Evolutionary conservation across 140 eudicot genomes (phyloP).

Genomic region (Oenanthe javanica): DNA sequence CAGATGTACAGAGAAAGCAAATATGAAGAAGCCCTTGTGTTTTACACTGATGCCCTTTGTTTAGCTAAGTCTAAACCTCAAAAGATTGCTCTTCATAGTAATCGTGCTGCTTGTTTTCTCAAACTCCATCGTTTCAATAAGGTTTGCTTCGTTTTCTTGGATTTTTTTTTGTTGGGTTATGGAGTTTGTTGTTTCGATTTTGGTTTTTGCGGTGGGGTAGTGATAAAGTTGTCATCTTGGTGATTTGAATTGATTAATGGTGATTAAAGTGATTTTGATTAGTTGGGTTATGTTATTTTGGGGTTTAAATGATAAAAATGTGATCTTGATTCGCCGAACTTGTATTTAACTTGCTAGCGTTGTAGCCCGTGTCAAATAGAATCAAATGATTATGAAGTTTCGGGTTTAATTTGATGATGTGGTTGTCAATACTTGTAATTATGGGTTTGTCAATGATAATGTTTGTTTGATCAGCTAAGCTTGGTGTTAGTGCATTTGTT

Average conservation of each 20-base stretch:
- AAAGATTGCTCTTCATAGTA: constrained; percentile 91
- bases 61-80: constrained; percentile 67
- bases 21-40: constrained; percentile 61
- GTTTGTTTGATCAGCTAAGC: not conserved
- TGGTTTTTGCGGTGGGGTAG: not conserved
- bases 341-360: too few relatives aligned
- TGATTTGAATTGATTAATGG: not conserved
- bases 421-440: not conserved
- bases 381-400: not conserved
- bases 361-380: not conserved
- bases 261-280: not conserved
- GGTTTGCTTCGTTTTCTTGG: constrained; percentile 13
- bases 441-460: not conserved
- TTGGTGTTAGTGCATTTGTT: not conserved
- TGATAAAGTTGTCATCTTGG: not conserved
- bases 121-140: constrained; percentile 74
- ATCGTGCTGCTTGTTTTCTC: constrained; percentile 91
- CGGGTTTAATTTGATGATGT: not conserved
- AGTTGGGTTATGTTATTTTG: not conserved
- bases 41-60: constrained; percentile 70
- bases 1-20: constrained; percentile 85
- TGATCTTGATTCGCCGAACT: not conserved
- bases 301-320: not conserved
- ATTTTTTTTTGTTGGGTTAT: not conserved
- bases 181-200: not conserved